A percentile compares a stretch with the other conserved stretches of the same genome.
Conservation (phyloP, 176 grass and related monocot genomes). For the Phyllostachys edulis region DNA sequence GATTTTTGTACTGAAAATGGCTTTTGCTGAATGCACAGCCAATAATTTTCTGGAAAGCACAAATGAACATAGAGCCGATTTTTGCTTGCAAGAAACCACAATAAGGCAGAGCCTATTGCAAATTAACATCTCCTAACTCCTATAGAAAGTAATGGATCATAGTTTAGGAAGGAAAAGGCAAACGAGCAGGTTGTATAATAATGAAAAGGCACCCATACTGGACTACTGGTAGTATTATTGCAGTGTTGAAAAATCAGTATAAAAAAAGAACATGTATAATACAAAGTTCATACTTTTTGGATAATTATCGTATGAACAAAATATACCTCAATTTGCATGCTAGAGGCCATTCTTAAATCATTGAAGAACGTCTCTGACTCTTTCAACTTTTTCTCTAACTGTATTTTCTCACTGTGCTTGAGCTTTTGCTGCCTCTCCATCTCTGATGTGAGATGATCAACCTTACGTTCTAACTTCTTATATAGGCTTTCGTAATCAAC, state of each 20-base stretch:
- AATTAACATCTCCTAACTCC: neutral
- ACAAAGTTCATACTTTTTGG: neutral
- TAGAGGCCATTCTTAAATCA: conserved; percentile 57
- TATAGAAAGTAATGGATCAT: conserved; percentile 17
- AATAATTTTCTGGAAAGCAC: neutral
- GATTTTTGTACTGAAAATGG: conserved; percentile 14
- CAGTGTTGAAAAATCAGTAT: neutral
- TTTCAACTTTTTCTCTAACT: conserved; percentile 62
- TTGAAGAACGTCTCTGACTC: conserved; percentile 51
- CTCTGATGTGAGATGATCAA: conserved; percentile 91
- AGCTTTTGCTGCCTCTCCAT: conserved; percentile 88
- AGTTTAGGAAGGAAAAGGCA: neutral
- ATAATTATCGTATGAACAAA: neutral
- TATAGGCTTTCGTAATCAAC: conserved; percentile 91
- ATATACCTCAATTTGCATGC: conserved; percentile 62
- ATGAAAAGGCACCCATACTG: neutral
- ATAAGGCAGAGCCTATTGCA: neutral
- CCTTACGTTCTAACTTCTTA: conserved; percentile 70
- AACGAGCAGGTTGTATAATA: neutral
- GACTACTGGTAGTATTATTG: neutral
- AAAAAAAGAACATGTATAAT: conserved; percentile 15
- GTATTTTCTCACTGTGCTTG: conserved; percentile 60
- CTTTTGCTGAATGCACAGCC: neutral
- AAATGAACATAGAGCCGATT: neutral
- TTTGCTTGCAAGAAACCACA: neutral